These are phyloP conservation scores for Helianthus tuberosus DNA, from an alignment of 129 eudicot species.

Conservation along the genomic window DNA sequence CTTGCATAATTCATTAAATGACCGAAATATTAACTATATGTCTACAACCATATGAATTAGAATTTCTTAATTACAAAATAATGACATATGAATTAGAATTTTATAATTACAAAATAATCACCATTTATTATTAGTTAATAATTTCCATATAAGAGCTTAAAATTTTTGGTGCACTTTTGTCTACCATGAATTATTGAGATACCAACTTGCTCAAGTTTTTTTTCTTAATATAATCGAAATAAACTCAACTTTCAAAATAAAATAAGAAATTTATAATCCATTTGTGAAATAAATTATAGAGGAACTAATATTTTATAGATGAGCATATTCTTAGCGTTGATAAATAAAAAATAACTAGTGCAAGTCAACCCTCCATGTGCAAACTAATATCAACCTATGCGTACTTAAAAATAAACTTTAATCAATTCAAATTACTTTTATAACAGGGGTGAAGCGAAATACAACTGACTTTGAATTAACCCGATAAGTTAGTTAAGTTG, in stretches of 20 bases:
- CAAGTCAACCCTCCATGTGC: conserved; percentile 38
- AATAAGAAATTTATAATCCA: background rate
- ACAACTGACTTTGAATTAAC: background rate
- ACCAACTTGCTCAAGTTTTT: conserved; percentile 17
- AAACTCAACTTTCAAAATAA: background rate
- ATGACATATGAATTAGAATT: background rate
- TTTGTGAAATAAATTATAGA: background rate
- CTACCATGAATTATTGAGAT: conserved; percentile 28
- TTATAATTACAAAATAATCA: background rate
- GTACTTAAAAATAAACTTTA: conserved; percentile 4
- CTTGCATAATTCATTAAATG: background rate
- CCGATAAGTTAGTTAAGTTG: too few relatives aligned
- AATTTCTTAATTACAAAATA: background rate
- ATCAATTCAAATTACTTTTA: background rate
- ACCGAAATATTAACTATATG: background rate
- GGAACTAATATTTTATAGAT: background rate
- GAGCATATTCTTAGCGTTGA: background rate
- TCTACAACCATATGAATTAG: background rate
- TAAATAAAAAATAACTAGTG: conserved; percentile 10
- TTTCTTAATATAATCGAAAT: background rate
- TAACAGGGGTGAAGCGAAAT: background rate
- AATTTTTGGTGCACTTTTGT: conserved; percentile 18
- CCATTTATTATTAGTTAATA: conserved; percentile 1
- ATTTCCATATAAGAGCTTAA: conserved; percentile 4
- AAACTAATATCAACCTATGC: conserved; percentile 20